Conservation (phyloP, 306 rosid species). For the Bauhinia variegata region DNA sequence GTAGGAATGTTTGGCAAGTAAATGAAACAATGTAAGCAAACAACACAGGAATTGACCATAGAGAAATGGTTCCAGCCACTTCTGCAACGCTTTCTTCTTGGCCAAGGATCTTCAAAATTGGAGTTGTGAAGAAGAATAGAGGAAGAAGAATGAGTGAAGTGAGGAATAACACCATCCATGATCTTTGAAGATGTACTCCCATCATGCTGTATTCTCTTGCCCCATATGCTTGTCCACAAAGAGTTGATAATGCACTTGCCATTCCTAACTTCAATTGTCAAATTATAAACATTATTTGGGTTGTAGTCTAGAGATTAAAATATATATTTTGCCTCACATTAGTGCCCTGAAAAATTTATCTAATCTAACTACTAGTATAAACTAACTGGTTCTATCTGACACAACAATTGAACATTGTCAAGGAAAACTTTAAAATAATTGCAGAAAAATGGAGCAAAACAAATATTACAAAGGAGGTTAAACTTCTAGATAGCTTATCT, state of each 20-base stretch:
- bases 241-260: constrained; percentile 65
- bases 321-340: too few species aligned
- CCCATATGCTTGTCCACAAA: constrained; percentile 64
- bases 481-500: too few species aligned
- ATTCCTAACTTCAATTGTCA: constrained; percentile 53
- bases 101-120: constrained; percentile 49
- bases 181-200: constrained; percentile 63
- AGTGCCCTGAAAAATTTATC: too few species aligned
- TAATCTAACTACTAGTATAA: too few species aligned
- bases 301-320: not conserved
- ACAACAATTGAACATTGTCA: too few species aligned
- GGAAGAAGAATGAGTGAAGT: constrained; percentile 42
- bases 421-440: too few species aligned
- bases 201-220: constrained; percentile 52
- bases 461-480: too few species aligned
- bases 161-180: constrained; percentile 49
- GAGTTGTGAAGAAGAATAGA: constrained; percentile 43
- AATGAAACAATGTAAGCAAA: constrained; percentile 38
- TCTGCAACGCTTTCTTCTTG: constrained; percentile 42
- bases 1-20: constrained; percentile 58
- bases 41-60: constrained; percentile 45
- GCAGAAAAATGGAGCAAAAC: too few species aligned
- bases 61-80: constrained; percentile 42
- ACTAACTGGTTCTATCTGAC: too few species aligned
- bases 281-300: too few species aligned